Evolutionary conservation across 2,329 filamentous ascomycete genomes (phyloP), one percentile per base, ranked within the genome.

Genomic region (Rutstroemia sydowiana): DNA sequence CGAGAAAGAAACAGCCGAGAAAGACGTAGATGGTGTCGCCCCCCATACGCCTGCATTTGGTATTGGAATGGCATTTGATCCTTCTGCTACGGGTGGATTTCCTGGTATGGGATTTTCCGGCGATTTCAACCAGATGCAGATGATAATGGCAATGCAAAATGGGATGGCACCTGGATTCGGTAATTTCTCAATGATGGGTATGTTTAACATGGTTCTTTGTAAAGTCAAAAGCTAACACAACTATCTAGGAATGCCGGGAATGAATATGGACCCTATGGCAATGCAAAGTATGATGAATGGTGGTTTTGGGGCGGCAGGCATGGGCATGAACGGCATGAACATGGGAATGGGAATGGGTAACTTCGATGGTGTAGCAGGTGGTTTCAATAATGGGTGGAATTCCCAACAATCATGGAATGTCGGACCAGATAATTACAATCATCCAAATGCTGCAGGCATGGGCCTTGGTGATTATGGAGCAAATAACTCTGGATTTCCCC

Each of bases 381-480:
- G 81, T 70, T 79, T 82, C 77, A 84, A 85, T 79, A 81, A 84
- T 80, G 84, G 83, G 76, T 88, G 85, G 84, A 87, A 85, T 77
- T 78, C 78, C 76, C 84, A 85, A 74, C 84, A 87, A 75, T 82
- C 84, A 77, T 89, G 85, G 85, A 87, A 84, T 84, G 81, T 82
- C 77, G 63, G 82, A 77, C 84, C 86, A 85, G 85, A 88, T 88
- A 89, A 88, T 85, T 88, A 82, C 84, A 90, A 82, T 83, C 78
- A 82, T 83, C 79, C 82, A 86, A 88, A 82, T 87, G 81, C 74
- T 86, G 79, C 73, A 66, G 82, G 82, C 77, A 87, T 87, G 80
- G 83, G 82, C 73, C 77, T 78, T 77, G 82, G 84, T 87, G 85
- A 88, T 74, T 88, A 80, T 82, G 85, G 84, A 74, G 78, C 79